Evolutionary conservation across 1,284 basidiomycete genomes (phyloP).

Genomic region (Leccinum fallax): DNA sequence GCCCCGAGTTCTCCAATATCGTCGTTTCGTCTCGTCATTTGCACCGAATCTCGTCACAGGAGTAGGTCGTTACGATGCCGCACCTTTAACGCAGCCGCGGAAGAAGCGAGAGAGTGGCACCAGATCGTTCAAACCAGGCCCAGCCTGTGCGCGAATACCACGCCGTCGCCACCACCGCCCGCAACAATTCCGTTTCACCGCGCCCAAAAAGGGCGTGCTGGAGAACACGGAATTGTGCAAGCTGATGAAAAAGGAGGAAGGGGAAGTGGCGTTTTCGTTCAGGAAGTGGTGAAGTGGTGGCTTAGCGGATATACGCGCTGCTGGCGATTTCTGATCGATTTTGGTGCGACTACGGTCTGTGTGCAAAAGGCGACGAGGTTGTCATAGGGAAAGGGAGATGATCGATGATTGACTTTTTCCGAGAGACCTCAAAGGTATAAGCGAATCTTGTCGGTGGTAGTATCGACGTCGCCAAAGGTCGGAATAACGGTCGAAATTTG

Average conservation of each 20-base stretch:
- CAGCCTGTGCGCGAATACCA: not conserved
- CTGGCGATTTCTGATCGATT: not conserved
- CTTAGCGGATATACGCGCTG: not conserved
- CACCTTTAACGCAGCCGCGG: not conserved
- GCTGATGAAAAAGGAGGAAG: not conserved
- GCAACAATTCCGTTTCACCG: conserved; percentile 10
- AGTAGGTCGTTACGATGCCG: not conserved
- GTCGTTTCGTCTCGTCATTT: not conserved
- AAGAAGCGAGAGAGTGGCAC: not conserved
- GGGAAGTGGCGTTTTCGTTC: not conserved
- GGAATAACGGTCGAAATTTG: not conserved
- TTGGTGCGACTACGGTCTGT: not conserved
- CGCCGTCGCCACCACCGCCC: conserved; percentile 10
- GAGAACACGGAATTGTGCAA: conserved; percentile 14
- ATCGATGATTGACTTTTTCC: not conserved
- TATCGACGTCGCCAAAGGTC: not conserved
- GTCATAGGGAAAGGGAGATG: not conserved
- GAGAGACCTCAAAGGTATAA: not conserved
- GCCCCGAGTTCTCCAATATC: conserved; percentile 6
- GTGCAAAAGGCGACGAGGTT: not conserved
- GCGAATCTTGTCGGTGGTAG: not conserved
- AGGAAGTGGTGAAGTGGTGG: not conserved
- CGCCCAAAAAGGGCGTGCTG: conserved; percentile 19
- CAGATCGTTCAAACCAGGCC: conserved; percentile 5
- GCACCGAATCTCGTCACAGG: conserved; percentile 6